phyloP scores from a whole-genome alignment of 768 basidiomycete species.

The Postia placenta region DNA sequence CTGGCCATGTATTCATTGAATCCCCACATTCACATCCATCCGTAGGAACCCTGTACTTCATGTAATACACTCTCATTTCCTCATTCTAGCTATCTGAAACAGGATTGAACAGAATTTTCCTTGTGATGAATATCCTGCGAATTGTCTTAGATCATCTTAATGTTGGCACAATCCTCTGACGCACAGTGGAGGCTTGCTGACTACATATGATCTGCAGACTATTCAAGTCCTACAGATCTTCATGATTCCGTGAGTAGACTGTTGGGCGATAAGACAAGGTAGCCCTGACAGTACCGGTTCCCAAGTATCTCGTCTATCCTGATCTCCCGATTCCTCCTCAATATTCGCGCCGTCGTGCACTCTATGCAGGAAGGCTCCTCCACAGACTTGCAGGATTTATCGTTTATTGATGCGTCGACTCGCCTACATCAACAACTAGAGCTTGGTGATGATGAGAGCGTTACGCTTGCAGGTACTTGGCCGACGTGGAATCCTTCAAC shows the following conservation, averaged over 20 bases:
- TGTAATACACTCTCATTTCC: background rate
- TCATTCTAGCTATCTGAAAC: background rate
- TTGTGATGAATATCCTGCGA: background rate
- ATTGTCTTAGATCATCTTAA: background rate
- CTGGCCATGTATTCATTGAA: background rate
- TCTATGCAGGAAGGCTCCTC: background rate
- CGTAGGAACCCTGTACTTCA: constrained; percentile 2
- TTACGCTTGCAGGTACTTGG: no score
- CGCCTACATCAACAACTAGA: background rate
- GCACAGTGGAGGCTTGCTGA: no score
- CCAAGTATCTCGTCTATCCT: background rate
- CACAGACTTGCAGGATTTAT: background rate
- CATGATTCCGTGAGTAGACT: background rate
- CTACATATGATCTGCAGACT: background rate
- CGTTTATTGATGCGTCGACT: background rate
- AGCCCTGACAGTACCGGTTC: background rate
- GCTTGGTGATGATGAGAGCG: no score
- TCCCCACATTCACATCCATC: background rate
- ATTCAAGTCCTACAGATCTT: background rate
- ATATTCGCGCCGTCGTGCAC: constrained; percentile 1
- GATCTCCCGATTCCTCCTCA: background rate
- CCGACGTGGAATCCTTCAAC: no score
- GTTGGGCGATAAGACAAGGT: no score
- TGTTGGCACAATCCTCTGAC: background rate
- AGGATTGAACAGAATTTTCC: background rate